Conservation (phyloP, 164 flowering plant species). For the Litsea cubeba region DNA sequence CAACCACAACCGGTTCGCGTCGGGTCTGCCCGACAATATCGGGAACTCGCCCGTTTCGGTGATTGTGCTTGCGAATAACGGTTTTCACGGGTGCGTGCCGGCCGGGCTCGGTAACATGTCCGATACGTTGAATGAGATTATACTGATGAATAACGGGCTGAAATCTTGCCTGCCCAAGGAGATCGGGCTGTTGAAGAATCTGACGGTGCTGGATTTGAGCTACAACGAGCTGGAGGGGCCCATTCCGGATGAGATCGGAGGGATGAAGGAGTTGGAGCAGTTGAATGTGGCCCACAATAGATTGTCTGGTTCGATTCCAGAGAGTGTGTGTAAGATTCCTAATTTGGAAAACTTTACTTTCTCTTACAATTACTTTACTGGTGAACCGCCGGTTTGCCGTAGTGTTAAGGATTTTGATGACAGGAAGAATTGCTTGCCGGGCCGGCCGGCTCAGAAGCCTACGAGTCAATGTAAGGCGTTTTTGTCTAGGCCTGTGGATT, state of each 20-base stretch:
- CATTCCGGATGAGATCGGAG: constrained; percentile 59
- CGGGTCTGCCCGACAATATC: constrained; percentile 67
- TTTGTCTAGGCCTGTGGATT: constrained; percentile 53
- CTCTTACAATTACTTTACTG: constrained; percentile 80
- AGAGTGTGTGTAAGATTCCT: constrained; percentile 64
- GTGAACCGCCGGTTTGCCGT: constrained; percentile 71
- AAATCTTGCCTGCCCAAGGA: constrained; percentile 70
- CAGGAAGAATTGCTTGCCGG: constrained; percentile 67
- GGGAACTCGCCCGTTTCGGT: constrained; percentile 95
- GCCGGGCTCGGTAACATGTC: constrained; percentile 76
- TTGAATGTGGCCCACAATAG: constrained; percentile 82
- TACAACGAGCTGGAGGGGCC: constrained; percentile 66
- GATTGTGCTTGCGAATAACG: constrained; percentile 76
- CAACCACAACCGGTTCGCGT: constrained; percentile 69
- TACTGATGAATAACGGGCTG: constrained; percentile 66
- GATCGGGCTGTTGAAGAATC: constrained; percentile 59
- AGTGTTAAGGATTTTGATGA: constrained; percentile 44
- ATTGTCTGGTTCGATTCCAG: constrained; percentile 64
- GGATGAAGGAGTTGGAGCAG: constrained; percentile 67
- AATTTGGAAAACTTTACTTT: constrained; percentile 62
- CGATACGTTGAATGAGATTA: constrained; percentile 59
- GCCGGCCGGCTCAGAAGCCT: constrained; percentile 62
- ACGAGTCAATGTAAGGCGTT: constrained; percentile 51
- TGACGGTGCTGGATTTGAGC: constrained; percentile 82
- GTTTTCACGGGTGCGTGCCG: constrained; percentile 77